A percentile compares a stretch with the other conserved stretches of the same genome.
Evolutionary conservation across 768 basidiomycete genomes (phyloP).

Genomic region (Pleurotus ostreatus): DNA sequence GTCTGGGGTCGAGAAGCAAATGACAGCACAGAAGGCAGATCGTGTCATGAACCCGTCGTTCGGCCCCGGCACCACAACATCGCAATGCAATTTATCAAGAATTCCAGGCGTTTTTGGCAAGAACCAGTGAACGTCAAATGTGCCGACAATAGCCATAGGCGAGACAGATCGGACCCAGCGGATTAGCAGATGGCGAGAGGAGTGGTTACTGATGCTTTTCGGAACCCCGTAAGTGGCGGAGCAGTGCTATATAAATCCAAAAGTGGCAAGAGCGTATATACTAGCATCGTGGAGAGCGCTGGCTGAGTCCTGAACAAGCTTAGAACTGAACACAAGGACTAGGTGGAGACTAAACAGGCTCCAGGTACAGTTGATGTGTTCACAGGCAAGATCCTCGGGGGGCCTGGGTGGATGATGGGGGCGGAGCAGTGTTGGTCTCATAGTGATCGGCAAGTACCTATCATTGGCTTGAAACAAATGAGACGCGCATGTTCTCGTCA

Average conservation of each 20-base stretch:
- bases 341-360: background rate
- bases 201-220: too few relatives aligned
- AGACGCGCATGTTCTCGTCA: too few relatives aligned
- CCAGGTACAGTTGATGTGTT: background rate
- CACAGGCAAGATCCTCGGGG: constrained; percentile 1
- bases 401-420: background rate
- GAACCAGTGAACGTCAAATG: background rate
- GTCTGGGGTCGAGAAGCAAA: constrained; percentile 3
- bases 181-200: too few relatives aligned
- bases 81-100: background rate
- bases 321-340: background rate
- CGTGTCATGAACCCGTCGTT: constrained; percentile 1
- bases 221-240: constrained; percentile 4
- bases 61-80: background rate
- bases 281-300: background rate
- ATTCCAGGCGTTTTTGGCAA: background rate
- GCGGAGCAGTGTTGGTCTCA: background rate
- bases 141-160: too few relatives aligned
- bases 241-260: background rate
- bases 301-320: background rate
- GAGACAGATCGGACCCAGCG: too few relatives aligned
- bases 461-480: too few relatives aligned
- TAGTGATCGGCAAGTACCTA: background rate
- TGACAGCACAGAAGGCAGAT: constrained; percentile 8
- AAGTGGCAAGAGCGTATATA: background rate